Percentiles rank a stretch among this genome's conserved stretches.
phyloP scores from a whole-genome alignment of 352 stramenopile species.

The Aphanomyces astaci region DNA sequence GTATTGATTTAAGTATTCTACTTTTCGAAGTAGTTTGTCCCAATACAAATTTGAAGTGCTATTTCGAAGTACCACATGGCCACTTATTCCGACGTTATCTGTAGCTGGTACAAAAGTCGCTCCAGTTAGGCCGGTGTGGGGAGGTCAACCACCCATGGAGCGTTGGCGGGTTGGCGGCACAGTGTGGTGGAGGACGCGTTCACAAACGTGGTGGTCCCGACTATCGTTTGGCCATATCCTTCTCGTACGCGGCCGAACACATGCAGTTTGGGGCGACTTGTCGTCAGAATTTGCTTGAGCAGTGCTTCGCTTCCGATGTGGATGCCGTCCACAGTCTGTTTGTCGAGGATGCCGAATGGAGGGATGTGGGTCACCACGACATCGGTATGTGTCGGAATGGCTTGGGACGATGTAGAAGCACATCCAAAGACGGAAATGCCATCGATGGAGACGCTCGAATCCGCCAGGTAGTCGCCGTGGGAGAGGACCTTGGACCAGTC shows the following conservation, averaged over 20 bases:
- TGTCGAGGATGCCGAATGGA: conserved; percentile 79
- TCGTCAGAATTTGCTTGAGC: conserved; percentile 69
- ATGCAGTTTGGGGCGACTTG: conserved; percentile 75
- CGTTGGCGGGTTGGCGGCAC: conserved; percentile 47
- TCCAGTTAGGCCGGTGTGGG: no score
- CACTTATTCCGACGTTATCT: no score
- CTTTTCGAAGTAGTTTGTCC: no score
- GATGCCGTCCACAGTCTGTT: conserved; percentile 36
- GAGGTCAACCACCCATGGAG: conserved; percentile 69
- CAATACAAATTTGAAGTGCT: no score
- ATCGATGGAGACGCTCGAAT: conserved; percentile 55
- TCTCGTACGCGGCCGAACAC: conserved; percentile 91
- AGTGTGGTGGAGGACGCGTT: conserved; percentile 80
- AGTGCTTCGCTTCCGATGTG: conserved; percentile 76
- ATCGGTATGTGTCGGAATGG: conserved; percentile 67
- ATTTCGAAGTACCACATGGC: no score
- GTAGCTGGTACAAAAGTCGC: no score
- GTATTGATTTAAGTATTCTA: no score
- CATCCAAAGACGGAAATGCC: conserved; percentile 68
- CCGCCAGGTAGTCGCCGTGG: conserved; percentile 66
- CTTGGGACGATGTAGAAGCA: conserved; percentile 54
- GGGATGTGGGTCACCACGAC: conserved; percentile 85
- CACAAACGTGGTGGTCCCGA: conserved; percentile 81
- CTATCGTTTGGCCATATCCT: conserved; percentile 66
- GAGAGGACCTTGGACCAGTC: conserved; percentile 34